Evolutionary conservation across 148 eudicot genomes (phyloP).

Genomic region (Camellia japonica): DNA sequence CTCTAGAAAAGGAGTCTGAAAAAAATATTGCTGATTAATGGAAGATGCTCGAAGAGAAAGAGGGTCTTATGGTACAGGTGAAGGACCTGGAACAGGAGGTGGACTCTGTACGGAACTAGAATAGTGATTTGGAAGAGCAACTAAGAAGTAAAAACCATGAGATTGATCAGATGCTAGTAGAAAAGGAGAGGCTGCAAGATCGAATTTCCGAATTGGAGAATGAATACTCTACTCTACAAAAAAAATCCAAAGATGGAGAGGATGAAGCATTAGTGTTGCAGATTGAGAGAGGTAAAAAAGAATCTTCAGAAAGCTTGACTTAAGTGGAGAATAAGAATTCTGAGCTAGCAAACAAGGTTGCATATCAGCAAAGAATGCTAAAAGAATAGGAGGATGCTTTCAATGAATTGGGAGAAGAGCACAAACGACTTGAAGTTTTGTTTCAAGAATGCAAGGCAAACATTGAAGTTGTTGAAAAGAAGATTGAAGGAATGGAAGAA

Average conservation of each 20-base stretch:
- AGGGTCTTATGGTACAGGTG: constrained; percentile 16
- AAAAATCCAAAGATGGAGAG: constrained; percentile 23
- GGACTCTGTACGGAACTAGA: constrained; percentile 30
- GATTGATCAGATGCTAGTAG: constrained; percentile 12
- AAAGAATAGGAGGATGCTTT: constrained; percentile 37
- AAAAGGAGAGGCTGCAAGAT: constrained; percentile 21
- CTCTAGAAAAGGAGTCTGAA: constrained; percentile 32
- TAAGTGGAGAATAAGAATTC: constrained; percentile 30
- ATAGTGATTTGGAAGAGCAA: constrained; percentile 29
- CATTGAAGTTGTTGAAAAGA: constrained; percentile 43
- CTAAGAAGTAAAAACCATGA: constrained; percentile 23
- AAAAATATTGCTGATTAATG: constrained; percentile 39
- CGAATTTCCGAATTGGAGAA: constrained; percentile 34
- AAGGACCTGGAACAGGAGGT: constrained; percentile 29
- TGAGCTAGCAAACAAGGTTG: constrained; percentile 26
- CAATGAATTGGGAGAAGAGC: constrained; percentile 29
- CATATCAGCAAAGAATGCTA: constrained; percentile 25
- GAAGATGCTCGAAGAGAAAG: constrained; percentile 44
- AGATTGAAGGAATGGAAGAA: constrained; percentile 41
- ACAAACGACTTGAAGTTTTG: constrained; percentile 32
- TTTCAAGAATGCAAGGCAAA: constrained; percentile 37
- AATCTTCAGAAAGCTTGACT: constrained; percentile 25
- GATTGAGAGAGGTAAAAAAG: constrained; percentile 36
- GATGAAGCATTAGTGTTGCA: constrained; percentile 40
- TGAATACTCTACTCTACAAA: constrained; percentile 27